Evolutionary conservation across 2,329 filamentous ascomycete genomes (phyloP).

Genomic region (Colletotrichum sp.): DNA sequence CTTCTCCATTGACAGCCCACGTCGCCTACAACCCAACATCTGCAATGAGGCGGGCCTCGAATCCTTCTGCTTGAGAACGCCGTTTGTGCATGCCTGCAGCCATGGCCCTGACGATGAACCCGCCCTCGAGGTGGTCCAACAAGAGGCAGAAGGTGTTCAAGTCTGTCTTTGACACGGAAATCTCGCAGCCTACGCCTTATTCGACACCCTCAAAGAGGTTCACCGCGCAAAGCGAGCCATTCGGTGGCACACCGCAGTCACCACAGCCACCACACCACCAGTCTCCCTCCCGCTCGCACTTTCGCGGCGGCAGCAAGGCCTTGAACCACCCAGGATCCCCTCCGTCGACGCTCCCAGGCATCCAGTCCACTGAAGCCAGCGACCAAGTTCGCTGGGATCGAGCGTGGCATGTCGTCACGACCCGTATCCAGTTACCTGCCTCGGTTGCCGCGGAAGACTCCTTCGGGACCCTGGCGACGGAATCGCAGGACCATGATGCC

Average conservation of each 20-base stretch:
- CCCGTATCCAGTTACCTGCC: slow-evolving; percentile 60
- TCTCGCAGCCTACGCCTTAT: slow-evolving; percentile 53
- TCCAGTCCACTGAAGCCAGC: slow-evolving; percentile 31
- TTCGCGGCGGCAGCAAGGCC: background rate
- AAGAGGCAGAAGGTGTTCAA: slow-evolving; percentile 54
- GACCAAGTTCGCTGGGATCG: slow-evolving; percentile 65
- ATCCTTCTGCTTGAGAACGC: slow-evolving; percentile 12
- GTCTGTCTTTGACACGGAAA: slow-evolving; percentile 60
- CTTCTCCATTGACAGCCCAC: background rate
- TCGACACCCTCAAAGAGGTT: slow-evolving; percentile 42
- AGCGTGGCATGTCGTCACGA: slow-evolving; percentile 67
- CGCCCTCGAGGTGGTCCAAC: slow-evolving; percentile 15
- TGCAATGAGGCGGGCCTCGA: slow-evolving; percentile 6
- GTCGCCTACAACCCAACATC: background rate
- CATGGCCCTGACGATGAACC: slow-evolving; percentile 10
- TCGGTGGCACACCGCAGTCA: slow-evolving; percentile 42
- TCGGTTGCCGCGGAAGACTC: slow-evolving; percentile 60
- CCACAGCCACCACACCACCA: slow-evolving; percentile 24
- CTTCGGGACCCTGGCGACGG: slow-evolving; percentile 52
- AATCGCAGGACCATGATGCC: slow-evolving; percentile 45
- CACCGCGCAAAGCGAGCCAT: slow-evolving; percentile 47
- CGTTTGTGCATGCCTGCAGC: background rate
- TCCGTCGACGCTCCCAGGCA: slow-evolving; percentile 4
- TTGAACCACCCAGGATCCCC: slow-evolving; percentile 23
- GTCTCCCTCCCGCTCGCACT: slow-evolving; percentile 12